Conservation (phyloP, 2,329 filamentous ascomycete genomes). For the Colletotrichum musae region DNA sequence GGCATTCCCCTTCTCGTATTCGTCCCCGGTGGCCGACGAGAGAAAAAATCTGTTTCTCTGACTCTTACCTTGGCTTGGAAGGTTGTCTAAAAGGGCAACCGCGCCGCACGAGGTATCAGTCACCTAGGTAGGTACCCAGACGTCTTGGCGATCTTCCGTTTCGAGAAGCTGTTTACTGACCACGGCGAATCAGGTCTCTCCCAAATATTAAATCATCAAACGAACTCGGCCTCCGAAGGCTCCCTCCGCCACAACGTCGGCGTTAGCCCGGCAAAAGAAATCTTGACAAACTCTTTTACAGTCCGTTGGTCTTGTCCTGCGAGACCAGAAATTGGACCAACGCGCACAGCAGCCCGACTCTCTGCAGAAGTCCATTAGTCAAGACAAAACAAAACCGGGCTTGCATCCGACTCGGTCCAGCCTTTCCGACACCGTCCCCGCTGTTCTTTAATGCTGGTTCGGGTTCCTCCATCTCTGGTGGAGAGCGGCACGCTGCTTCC, state of each 20-base stretch:
- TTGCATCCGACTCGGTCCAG: constrained; percentile 11
- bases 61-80: neutral
- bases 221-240: constrained; percentile 25
- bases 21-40: constrained; percentile 9
- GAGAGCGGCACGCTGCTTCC: constrained; percentile 11
- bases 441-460: neutral
- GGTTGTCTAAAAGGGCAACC: constrained; percentile 11
- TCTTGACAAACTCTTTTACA: neutral
- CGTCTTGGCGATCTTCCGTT: constrained; percentile 28
- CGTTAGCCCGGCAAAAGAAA: constrained; percentile 21
- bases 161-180: neutral
- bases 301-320: neutral
- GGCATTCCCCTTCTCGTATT: constrained; percentile 17
- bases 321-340: constrained; percentile 24
- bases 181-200: constrained; percentile 7
- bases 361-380: constrained; percentile 1
- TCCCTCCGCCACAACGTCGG: constrained; percentile 21
- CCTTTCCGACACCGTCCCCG: neutral
- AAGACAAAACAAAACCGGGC: neutral
- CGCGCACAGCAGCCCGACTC: neutral
- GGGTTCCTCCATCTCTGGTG: neutral
- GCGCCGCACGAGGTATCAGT: constrained; percentile 17
- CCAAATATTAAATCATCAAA: neutral
- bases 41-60: constrained; percentile 2
- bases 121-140: constrained; percentile 4